Evolutionary conservation across 768 basidiomycete genomes (phyloP).

Genomic region (Tulasnella calospora): DNA sequence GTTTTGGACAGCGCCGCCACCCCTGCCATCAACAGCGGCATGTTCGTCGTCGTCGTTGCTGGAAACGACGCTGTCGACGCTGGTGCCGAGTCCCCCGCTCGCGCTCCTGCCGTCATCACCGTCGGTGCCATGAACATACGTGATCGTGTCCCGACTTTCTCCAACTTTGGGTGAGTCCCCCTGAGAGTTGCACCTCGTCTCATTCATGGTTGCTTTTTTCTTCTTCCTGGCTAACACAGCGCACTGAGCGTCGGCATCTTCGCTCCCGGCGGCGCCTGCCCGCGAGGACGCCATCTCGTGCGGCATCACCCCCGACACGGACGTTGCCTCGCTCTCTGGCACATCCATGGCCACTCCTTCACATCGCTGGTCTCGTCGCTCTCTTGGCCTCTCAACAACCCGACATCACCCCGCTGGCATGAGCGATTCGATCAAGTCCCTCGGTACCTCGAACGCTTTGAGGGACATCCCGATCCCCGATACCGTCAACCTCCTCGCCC

Average conservation of each 20-base stretch:
- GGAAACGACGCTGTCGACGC: slow-evolving; percentile 27
- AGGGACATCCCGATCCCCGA: not conserved
- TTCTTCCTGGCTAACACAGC: slow-evolving; percentile 10
- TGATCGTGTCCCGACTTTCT: slow-evolving; percentile 25
- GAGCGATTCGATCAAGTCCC: not conserved
- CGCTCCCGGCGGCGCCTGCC: slow-evolving; percentile 28
- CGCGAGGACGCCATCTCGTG: slow-evolving; percentile 26
- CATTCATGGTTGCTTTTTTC: not conserved
- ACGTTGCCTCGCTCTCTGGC: slow-evolving; percentile 16
- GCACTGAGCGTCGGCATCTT: slow-evolving; percentile 27
- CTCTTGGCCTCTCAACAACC: slow-evolving; percentile 1
- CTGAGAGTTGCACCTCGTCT: not conserved
- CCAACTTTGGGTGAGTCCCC: slow-evolving; percentile 28
- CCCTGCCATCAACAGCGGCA: slow-evolving; percentile 14
- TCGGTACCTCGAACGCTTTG: not conserved
- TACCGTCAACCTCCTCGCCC: slow-evolving; percentile 22
- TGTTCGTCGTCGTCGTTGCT: slow-evolving; percentile 28
- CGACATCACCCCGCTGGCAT: slow-evolving; percentile 18
- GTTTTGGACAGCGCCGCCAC: slow-evolving; percentile 26
- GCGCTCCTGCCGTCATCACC: slow-evolving; percentile 24
- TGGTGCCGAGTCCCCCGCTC: slow-evolving; percentile 22
- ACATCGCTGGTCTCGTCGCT: slow-evolving; percentile 24
- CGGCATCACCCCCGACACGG: slow-evolving; percentile 25
- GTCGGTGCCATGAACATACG: slow-evolving; percentile 28
- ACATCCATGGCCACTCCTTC: slow-evolving; percentile 28